Evolutionary conservation across 306 rosid genomes (phyloP).

Genomic region (Ochetophila trinervis): DNA sequence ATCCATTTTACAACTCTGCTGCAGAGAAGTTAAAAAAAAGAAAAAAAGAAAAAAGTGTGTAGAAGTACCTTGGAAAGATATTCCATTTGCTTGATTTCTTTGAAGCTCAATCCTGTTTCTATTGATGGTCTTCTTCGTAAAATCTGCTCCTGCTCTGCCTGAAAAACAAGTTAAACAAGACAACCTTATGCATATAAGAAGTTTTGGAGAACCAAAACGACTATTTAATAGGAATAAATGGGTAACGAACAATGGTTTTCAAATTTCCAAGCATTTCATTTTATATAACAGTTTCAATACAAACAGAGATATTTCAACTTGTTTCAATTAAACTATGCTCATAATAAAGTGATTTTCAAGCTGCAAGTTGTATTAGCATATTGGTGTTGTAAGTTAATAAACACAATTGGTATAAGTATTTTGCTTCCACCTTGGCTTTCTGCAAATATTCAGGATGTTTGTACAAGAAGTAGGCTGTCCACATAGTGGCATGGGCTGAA

Average conservation of each 20-base stretch:
- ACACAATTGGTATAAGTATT: too few relatives aligned
- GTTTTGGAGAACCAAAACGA: background rate
- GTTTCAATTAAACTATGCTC: background rate
- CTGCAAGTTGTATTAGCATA: too few relatives aligned
- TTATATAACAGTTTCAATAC: background rate
- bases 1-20: background rate
- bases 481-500: slow-evolving; percentile 68
- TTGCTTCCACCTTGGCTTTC: slow-evolving; percentile 53
- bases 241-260: background rate
- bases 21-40: too few relatives aligned
- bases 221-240: background rate
- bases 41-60: background rate
- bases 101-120: slow-evolving; percentile 39
- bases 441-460: slow-evolving; percentile 41
- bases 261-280: background rate
- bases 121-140: slow-evolving; percentile 35
- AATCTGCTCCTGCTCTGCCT: slow-evolving; percentile 69
- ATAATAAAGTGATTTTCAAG: background rate
- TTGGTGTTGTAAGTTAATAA: too few relatives aligned
- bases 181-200: background rate
- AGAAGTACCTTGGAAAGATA: slow-evolving; percentile 53
- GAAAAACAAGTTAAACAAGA: slow-evolving; percentile 1
- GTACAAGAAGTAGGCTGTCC: slow-evolving; percentile 58
- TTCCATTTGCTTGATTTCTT: slow-evolving; percentile 58
- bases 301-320: background rate